Percentiles rank a stretch among this genome's conserved stretches.
Conservation (phyloP, 2,329 filamentous ascomycete species). For the Lojkania enalia region DNA sequence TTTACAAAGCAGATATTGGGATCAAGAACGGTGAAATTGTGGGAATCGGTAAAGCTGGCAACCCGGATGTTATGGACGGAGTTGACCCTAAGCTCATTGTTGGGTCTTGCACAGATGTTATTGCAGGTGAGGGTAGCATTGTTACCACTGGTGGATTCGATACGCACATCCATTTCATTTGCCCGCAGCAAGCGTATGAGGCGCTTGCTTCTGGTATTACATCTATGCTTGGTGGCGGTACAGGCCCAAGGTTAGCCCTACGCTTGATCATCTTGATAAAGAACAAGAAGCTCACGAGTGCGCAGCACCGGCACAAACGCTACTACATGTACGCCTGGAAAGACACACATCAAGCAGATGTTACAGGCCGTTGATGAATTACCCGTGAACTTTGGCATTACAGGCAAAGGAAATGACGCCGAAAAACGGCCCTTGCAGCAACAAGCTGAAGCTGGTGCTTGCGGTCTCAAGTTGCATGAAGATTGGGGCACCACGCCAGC, state of each 20-base stretch:
- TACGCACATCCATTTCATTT: conserved; percentile 92
- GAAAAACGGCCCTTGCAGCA: conserved; percentile 71
- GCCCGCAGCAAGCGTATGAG: conserved; percentile 86
- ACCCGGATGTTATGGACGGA: conserved; percentile 95
- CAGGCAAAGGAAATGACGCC: conserved; percentile 90
- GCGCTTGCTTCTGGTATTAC: conserved; percentile 84
- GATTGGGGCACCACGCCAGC: conserved; percentile 93
- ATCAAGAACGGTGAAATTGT: conserved; percentile 85
- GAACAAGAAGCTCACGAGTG: conserved; percentile 24
- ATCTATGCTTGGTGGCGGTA: conserved; percentile 87
- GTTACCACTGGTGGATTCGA: conserved; percentile 89
- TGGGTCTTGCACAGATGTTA: conserved; percentile 86
- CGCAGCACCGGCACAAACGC: conserved; percentile 80
- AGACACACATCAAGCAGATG: conserved; percentile 83
- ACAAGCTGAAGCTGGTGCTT: conserved; percentile 80
- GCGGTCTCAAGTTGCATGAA: conserved; percentile 91
- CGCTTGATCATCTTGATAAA: background rate
- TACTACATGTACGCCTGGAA: conserved; percentile 89
- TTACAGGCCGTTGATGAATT: conserved; percentile 81
- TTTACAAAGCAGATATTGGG: conserved; percentile 96
- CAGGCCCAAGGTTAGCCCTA: conserved; percentile 72
- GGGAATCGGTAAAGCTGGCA: conserved; percentile 91
- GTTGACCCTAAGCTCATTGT: conserved; percentile 78
- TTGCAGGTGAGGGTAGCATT: conserved; percentile 88
- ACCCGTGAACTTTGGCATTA: conserved; percentile 87